Evolutionary conservation across 2,329 filamentous ascomycete genomes (phyloP).

Genomic region (Epichloe aotearoae): DNA sequence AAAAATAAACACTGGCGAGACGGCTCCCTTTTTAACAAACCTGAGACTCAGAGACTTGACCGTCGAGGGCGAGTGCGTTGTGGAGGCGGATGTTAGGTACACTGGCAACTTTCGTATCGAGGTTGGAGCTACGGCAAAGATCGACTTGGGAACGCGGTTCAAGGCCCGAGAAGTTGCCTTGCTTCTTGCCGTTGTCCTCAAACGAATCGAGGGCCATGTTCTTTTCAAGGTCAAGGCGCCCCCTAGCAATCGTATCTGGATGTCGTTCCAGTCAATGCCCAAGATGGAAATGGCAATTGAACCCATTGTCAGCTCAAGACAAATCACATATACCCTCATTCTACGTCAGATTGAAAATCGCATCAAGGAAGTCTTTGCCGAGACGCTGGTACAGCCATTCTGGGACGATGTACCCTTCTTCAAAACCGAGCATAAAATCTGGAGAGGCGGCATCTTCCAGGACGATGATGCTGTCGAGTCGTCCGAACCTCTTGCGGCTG

Average conservation of each 20-base stretch:
- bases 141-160: conserved; percentile 79
- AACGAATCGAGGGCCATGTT: conserved; percentile 72
- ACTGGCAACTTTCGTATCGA: conserved; percentile 81
- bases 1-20: conserved; percentile 72
- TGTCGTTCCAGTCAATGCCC: conserved; percentile 86
- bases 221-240: conserved; percentile 84
- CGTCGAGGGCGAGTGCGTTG: conserved; percentile 77
- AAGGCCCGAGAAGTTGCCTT: conserved; percentile 84
- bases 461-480: conserved; percentile 34
- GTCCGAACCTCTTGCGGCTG: conserved; percentile 10
- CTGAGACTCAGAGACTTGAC: conserved; percentile 78
- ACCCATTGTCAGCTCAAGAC: conserved; percentile 85
- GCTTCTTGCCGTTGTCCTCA: conserved; percentile 72
- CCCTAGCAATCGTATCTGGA: conserved; percentile 96
- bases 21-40: conserved; percentile 80
- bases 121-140: conserved; percentile 81
- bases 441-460: conserved; percentile 74
- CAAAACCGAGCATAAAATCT: conserved; percentile 61
- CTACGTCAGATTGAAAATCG: conserved; percentile 86
- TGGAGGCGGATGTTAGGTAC: conserved; percentile 82
- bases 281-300: conserved; percentile 91
- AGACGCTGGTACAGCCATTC: conserved; percentile 82
- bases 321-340: conserved; percentile 90
- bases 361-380: conserved; percentile 85
- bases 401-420: conserved; percentile 96